A percentile compares a stretch with the other conserved stretches of the same genome.
phyloP scores from a whole-genome alignment of 2,329 filamentous ascomycete species.

The Exophiala sideris region DNA sequence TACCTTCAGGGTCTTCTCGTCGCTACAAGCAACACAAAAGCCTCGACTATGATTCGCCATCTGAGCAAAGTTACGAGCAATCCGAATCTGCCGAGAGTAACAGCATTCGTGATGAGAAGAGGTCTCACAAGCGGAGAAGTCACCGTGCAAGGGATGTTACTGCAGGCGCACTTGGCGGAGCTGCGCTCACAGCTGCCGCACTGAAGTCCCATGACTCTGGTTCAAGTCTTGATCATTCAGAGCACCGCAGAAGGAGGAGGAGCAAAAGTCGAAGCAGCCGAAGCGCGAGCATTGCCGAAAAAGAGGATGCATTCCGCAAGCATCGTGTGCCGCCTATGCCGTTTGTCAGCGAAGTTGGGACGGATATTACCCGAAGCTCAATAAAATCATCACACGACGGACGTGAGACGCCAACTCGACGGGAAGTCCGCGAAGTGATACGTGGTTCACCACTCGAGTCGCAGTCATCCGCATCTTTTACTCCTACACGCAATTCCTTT shows the following conservation, averaged over 20 bases:
- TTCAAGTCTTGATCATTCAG: conserved; percentile 50
- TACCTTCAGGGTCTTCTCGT: conserved; percentile 54
- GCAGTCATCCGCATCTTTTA: conserved; percentile 59
- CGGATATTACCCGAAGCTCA: conserved; percentile 82
- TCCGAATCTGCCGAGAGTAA: conserved; percentile 46
- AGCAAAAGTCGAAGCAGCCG: conserved; percentile 52
- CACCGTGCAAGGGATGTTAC: conserved; percentile 51
- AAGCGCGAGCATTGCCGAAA: conserved; percentile 53
- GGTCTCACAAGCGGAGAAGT: conserved; percentile 52
- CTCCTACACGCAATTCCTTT: conserved; percentile 52
- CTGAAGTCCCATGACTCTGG: conserved; percentile 64
- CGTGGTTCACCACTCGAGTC: conserved; percentile 54
- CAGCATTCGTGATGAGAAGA: conserved; percentile 50
- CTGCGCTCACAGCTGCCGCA: conserved; percentile 59
- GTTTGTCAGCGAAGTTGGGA: conserved; percentile 78
- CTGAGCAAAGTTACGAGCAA: conserved; percentile 44
- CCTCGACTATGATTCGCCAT: conserved; percentile 48
- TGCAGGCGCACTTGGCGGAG: conserved; percentile 54
- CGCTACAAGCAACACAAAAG: conserved; percentile 53
- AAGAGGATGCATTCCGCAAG: conserved; percentile 47
- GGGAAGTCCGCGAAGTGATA: conserved; percentile 62
- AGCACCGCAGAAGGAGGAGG: conserved; percentile 41
- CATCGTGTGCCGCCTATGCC: conserved; percentile 77
- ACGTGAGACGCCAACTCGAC: conserved; percentile 64
- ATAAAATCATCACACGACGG: conserved; percentile 79